Evolutionary conservation across 805 yeast species (phyloP), one percentile per base, ranked within the genome.

Genomic region (Cyberlindnera galapagoensis): DNA sequence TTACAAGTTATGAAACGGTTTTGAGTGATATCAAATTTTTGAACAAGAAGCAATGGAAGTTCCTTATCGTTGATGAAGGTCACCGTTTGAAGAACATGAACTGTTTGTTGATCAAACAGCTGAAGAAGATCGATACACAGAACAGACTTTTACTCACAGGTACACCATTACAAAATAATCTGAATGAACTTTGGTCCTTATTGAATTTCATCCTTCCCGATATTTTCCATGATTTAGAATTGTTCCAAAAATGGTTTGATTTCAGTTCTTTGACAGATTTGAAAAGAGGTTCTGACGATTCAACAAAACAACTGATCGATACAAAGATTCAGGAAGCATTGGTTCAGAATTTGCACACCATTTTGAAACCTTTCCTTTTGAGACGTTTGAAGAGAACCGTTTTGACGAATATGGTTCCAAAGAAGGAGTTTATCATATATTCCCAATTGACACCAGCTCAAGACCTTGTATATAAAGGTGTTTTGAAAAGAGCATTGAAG

Each of bases 221-320:
- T 47, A 82, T 92, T 18, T 90, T 90, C 54, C 84, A 84, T 26
- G 97, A 90, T 56, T 69, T 88, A 39, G 90, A 80, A 31, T 67
- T 87, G 26, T 90, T 90, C 52, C 94, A 90, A 54, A 81, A 79
- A 51, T 90, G 97, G 97, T 92, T 90, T 59, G 94, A 92, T 55
- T 83, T 83, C 46, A 73, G 76, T 28, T 77, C 73, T 24, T 51
- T 80, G 24, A 66, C 71, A 6, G 59, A 61, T 14, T 40, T 65
- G 30, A 57, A 60, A 23, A 54, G 51, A 10, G 35, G 34, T 12
- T 34, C 31, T 10, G 60, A 61, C 9, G 68, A 63, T 18, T 51
- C 55, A 14, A 73, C 67, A 31, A 63, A 68, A 17, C 67, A 62
- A 43, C 51, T 76, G 24, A 72, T 86, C 24, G 75, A 75, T 33